Conservation (phyloP, 225 moss, liverwort and hornwort species). For the Pleurozium schreberi region DNA sequence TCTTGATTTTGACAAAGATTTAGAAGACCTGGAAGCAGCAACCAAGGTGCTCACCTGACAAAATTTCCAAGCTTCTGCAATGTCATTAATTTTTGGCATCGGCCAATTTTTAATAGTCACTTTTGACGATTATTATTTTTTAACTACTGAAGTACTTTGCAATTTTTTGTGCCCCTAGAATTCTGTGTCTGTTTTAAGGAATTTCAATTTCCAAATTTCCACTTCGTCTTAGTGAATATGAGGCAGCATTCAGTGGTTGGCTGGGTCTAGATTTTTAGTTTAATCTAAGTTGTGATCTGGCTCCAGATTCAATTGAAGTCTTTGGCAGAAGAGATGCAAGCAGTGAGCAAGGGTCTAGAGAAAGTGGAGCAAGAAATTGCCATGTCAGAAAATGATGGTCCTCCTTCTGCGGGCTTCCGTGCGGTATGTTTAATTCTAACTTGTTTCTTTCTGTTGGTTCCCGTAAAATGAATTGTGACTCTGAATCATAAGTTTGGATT, state of each 20-base stretch:
- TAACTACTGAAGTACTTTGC: neutral
- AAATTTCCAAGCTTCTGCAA: neutral
- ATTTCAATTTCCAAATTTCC: neutral
- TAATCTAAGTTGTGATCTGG: neutral
- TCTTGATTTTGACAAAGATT: constrained; percentile 85
- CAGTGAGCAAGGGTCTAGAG: constrained; percentile 86
- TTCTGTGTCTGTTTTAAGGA: neutral
- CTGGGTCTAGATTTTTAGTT: neutral
- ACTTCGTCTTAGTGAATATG: neutral
- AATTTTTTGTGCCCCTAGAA: neutral
- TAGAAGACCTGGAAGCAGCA: constrained; percentile 70
- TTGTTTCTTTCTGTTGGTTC: neutral
- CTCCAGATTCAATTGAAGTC: constrained; percentile 80
- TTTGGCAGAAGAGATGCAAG: constrained; percentile 92
- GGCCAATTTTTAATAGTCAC: neutral
- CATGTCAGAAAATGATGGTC: constrained; percentile 87
- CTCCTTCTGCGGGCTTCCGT: constrained; percentile 68
- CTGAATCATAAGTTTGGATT: neutral
- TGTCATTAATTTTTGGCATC: neutral
- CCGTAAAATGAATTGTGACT: neutral
- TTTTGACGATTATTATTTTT: neutral
- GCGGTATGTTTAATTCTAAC: constrained; percentile 19
- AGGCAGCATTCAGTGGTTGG: neutral
- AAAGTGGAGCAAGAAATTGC: constrained; percentile 87
- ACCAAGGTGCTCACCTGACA: constrained; percentile 46